Base-by-base conservation (phyloP, 2,329 filamentous ascomycete genomes). In the Hypoxylon sp. region DNA sequence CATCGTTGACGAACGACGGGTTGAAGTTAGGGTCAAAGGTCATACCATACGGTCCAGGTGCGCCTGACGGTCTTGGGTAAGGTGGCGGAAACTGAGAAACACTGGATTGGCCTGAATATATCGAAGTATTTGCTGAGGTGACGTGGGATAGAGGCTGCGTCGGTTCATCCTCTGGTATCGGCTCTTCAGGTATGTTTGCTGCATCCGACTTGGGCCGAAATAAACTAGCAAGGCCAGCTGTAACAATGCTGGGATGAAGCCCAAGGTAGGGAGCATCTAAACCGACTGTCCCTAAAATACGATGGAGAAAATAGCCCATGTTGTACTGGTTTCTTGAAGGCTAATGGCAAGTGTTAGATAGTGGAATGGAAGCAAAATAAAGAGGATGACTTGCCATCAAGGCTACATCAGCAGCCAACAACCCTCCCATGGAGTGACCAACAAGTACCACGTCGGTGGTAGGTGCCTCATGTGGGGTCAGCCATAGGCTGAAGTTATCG, bases 371-470 rank as follows among this genome's bases (percentile, higher is more conserved):
- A 8, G 54, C 7, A 22, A 20, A 44, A 14, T 33, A 49, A 22
- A 33, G 8, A 1, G 81, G 74, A 11, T 57, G 72, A 80, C 81
- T 75, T 75, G 85, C 86, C 78, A 92, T 86, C 49, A 97, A 82
- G 2, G 89, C 89, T 27, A 97, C 88, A 74, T 98, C 95, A 1
- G 92, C 93, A 27, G 92, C 89, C 27, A 98, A 80, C 25, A 98
- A 84, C 1, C 95, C 95, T 14, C 95, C 95, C 89, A 98, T 95
- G 46, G 93, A 97, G 79, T 97, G 95, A 0, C 95, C 94, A 2
- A 97, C 83, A 2, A 98, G 84, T 20, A 98, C 85, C 2, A 97
- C 85, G 82, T 98, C 95, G 0, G 93, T 94, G 20, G 84, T 87
- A 3, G 85, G 82, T 30, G 88, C 88, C 78, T 95, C 91, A 74